Evolutionary conservation across 352 stramenopile genomes (phyloP), one percentile per base, ranked within the genome.

Genomic region (Globisporangium parvum): DNA sequence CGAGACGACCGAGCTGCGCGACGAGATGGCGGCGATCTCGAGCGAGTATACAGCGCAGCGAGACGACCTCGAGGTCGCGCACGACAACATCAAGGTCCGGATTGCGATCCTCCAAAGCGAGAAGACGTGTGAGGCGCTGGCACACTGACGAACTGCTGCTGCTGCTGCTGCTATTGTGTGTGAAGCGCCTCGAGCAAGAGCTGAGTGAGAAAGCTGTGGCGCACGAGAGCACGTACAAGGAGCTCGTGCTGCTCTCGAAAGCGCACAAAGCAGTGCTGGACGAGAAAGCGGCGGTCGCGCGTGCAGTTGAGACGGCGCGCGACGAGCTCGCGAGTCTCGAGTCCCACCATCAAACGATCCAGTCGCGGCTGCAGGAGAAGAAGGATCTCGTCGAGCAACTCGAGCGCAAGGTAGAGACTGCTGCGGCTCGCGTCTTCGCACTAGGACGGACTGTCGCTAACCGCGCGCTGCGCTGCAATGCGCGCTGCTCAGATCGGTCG

Each of bases 221-320:
- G 18, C 75, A 80, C 37, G 80, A 91, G 39, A 77, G 66, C 41
- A 85, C 77, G 21, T 93, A 88, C 64, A 90, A 87, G 49, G 79
- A 93, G 56, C 66, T 93, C 1, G 79, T 93, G 5, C 46, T 93
- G 47, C 54, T 93, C 6, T 80, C 80, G 8, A 93, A 93, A 53
- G 83, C 79, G 2, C 79, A 93, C 61, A 88, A 91, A 63, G 69
- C 68, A 23, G 54, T 88, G 40, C 64, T 59, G 14, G 77, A 87
- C 11, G 79, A 93, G 54, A 87, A 87, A 20, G 59, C 75, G 23
- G 68, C 47, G n/a, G 49, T 79, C 20, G 63, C 75, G 44, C 69
- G 65, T 33, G 72, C 85, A 23, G 59, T 81, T 14, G 76, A 87
- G 21, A 53, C 57, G 0, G 59, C 85, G 41, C 66, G 69, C 10